Evolutionary conservation across 805 yeast species (phyloP), one percentile per base, ranked within the genome.

Genomic region (Candida boleticola): DNA sequence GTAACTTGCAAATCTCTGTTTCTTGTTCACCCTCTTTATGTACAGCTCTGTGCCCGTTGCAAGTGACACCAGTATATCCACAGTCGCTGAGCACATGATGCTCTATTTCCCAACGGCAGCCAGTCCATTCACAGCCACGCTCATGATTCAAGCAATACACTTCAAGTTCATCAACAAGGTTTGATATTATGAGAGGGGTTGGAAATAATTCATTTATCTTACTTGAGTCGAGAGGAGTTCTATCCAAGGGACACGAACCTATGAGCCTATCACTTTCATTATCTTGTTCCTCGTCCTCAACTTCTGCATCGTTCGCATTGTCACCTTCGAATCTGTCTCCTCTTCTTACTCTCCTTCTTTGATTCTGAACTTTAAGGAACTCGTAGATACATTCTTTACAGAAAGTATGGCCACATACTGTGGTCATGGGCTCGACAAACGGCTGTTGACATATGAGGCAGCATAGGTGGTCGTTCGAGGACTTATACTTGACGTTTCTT

Each of bases 371-470:
- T 41, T 61, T 68, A 20, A 77, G 55, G 36, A 76, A 68, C 48
- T 74, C 79, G 39, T 55, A 50, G 3, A 82, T 63, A 52, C 89
- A 82, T 9, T 61, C 65, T 42, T 67, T 66, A 57, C 89, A 83
- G 50, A 82, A 83, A 0, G 85, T 79, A 53, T 83, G 89, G 1
- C 85, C 85, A 60, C 89, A 83, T 1, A 68, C 57, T 1, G 89
- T 83, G 4, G 82, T 76, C 47, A 73, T 64, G 1, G 89, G 89
- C 27, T 69, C 68, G 5, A 79, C 68, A 47, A 83, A 76, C 4
- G 85, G 85, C 30, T 74, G 73, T 45, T 78, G 82, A 57, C 89
- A 83, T n/a, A 83, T 77, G 3, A 89, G 87, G 49, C 89, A 70
- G 45, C 55, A 55, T 35, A 64, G 51, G 50, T 65, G 58, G 37